These are phyloP conservation scores for Pseudocercospora ulei DNA, from an alignment of 2,329 filamentous ascomycete genomes.

Conservation along the genomic window DNA sequence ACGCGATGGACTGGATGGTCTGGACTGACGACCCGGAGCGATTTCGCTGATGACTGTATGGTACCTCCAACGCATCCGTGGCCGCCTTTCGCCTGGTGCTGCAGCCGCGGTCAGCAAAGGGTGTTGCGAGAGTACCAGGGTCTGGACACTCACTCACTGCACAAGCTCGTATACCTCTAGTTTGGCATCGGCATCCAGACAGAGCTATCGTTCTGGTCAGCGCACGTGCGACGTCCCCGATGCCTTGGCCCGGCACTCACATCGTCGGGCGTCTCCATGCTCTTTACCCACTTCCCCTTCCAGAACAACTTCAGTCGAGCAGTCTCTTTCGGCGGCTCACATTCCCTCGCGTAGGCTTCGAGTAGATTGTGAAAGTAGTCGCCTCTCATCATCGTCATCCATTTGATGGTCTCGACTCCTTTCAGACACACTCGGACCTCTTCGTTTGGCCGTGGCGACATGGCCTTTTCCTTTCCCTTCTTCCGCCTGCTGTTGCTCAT, in stretches of 20 bases:
- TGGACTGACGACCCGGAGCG: constrained; percentile 1
- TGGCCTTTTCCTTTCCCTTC: constrained; percentile 1
- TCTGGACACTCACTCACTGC: constrained; percentile 9
- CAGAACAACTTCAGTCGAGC: constrained; percentile 13
- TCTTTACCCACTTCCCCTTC: constrained; percentile 14
- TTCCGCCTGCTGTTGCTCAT: constrained; percentile 2
- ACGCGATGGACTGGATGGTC: constrained; percentile 2
- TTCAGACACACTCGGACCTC: constrained; percentile 15
- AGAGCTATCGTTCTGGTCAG: constrained; percentile 13
- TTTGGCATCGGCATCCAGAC: constrained; percentile 14
- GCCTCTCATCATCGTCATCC: constrained; percentile 13
- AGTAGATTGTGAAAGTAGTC: constrained; percentile 13
- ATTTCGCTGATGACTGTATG: constrained; percentile 2
- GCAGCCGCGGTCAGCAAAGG: background rate
- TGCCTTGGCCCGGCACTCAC: constrained; percentile 5
- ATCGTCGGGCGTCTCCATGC: constrained; percentile 13
- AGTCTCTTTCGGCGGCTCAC: constrained; percentile 10
- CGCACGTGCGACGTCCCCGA: background rate
- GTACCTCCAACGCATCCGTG: background rate
- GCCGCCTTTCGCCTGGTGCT: background rate
- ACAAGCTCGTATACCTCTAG: constrained; percentile 16
- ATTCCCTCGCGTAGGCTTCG: constrained; percentile 12
- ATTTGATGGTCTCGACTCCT: constrained; percentile 12
- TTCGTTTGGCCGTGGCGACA: constrained; percentile 14
- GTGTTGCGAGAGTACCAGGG: background rate